Percentiles rank a stretch among this genome's conserved stretches.
phyloP scores from a whole-genome alignment of 495 filamentous ascomycete genomes.

The Hypoxylon cercidicola region DNA sequence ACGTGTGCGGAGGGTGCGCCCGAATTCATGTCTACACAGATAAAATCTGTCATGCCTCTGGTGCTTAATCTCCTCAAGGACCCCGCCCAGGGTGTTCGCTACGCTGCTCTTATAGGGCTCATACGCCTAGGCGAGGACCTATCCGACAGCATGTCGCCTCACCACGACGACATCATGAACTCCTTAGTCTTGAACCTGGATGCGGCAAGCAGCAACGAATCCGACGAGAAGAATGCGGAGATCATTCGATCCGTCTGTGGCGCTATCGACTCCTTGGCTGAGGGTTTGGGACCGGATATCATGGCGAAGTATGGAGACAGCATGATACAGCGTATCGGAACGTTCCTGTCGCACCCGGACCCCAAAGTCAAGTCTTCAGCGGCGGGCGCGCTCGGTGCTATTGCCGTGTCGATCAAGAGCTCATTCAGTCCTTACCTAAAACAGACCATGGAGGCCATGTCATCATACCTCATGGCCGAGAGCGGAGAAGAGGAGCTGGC shows the following conservation, averaged over 20 bases:
- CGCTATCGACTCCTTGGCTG: slow-evolving; percentile 89
- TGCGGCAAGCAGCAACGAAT: slow-evolving; percentile 66
- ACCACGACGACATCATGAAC: slow-evolving; percentile 85
- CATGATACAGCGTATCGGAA: slow-evolving; percentile 83
- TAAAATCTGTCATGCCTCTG: slow-evolving; percentile 84
- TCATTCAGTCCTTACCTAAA: slow-evolving; percentile 92
- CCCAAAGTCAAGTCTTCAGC: slow-evolving; percentile 90
- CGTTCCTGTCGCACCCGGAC: slow-evolving; percentile 82
- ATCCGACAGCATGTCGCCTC: slow-evolving; percentile 82
- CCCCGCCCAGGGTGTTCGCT: slow-evolving; percentile 79
- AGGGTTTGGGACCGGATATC: slow-evolving; percentile 85
- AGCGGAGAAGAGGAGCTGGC: slow-evolving; percentile 90
- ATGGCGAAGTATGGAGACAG: slow-evolving; percentile 82
- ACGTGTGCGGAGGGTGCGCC: slow-evolving; percentile 97
- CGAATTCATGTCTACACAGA: slow-evolving; percentile 92
- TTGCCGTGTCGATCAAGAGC: slow-evolving; percentile 82
- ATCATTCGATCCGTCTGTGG: slow-evolving; percentile 90
- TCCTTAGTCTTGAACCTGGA: slow-evolving; percentile 88
- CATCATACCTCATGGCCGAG: slow-evolving; percentile 84
- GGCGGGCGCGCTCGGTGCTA: slow-evolving; percentile 87
- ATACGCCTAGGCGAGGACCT: slow-evolving; percentile 92
- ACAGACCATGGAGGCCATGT: slow-evolving; percentile 84
- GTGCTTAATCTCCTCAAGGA: slow-evolving; percentile 88
- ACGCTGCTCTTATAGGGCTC: slow-evolving; percentile 85
- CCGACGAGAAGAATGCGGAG: slow-evolving; percentile 74